These are phyloP conservation scores for Aspergillus viridinutans DNA, from an alignment of 2,329 filamentous ascomycete species.

Conservation along the genomic window DNA sequence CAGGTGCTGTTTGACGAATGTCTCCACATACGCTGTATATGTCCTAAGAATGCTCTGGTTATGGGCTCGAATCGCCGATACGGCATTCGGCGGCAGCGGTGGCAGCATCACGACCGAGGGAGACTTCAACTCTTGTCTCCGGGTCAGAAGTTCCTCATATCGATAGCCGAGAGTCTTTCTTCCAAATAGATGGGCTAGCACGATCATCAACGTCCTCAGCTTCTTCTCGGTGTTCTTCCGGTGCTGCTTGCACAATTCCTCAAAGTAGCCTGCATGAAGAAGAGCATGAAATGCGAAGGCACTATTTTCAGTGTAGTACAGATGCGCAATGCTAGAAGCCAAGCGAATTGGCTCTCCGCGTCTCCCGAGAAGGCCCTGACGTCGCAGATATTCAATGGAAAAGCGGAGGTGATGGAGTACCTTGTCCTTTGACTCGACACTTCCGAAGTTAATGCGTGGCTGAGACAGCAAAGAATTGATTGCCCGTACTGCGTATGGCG, in stretches of 20 bases:
- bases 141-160: constrained; percentile 27
- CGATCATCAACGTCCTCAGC: constrained; percentile 60
- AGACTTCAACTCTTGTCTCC: constrained; percentile 51
- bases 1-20: constrained; percentile 64
- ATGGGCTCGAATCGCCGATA: constrained; percentile 54
- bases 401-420: constrained; percentile 74
- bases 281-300: constrained; percentile 74
- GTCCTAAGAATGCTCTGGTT: constrained; percentile 63
- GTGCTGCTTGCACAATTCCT: constrained; percentile 58
- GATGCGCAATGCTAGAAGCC: constrained; percentile 63
- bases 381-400: constrained; percentile 72
- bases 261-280: constrained; percentile 67
- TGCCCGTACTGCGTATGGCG: constrained; percentile 57
- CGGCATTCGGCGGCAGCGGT: constrained; percentile 55
- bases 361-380: constrained; percentile 61
- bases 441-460: constrained; percentile 66
- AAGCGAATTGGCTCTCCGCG: constrained; percentile 67
- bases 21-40: constrained; percentile 65
- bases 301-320: constrained; percentile 73
- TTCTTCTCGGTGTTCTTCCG: constrained; percentile 47
- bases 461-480: constrained; percentile 67
- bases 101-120: constrained; percentile 65
- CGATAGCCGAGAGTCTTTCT: constrained; percentile 47
- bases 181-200: constrained; percentile 67
- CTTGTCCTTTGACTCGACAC: constrained; percentile 62